phyloP scores from a whole-genome alignment of 2,329 filamentous ascomycete genomes.

The Hymenoscyphus albidus region DNA sequence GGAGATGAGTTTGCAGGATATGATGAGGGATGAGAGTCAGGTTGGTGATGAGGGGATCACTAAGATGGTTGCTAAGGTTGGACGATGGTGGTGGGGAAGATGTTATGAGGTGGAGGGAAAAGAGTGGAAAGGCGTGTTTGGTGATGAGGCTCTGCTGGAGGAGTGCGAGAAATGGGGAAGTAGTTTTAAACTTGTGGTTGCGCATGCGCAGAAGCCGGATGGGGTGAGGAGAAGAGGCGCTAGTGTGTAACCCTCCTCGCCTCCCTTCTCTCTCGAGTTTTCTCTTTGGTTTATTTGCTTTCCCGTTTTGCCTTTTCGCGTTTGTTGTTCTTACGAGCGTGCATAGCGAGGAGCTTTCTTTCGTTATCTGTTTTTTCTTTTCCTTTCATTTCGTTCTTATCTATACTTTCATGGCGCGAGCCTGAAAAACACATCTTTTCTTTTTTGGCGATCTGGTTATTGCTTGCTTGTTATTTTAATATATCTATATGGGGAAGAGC shows the following conservation, averaged over 20 bases:
- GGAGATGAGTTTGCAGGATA: conserved; percentile 60
- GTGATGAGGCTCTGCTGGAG: conserved; percentile 65
- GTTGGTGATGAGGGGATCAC: conserved; percentile 80
- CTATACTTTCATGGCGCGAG: conserved; percentile 14
- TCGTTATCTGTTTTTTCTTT: background rate
- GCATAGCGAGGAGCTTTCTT: conserved; percentile 15
- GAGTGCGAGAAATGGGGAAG: conserved; percentile 87
- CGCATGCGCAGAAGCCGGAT: conserved; percentile 54
- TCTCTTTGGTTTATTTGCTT: background rate
- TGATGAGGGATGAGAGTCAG: conserved; percentile 67
- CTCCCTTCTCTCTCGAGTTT: background rate
- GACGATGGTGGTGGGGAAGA: conserved; percentile 92
- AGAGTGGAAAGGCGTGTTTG: conserved; percentile 65
- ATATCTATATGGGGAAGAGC: background rate
- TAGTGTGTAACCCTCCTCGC: conserved; percentile 22
- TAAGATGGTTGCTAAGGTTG: conserved; percentile 86
- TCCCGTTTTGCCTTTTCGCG: background rate
- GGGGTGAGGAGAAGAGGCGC: conserved; percentile 26
- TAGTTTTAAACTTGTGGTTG: conserved; percentile 86
- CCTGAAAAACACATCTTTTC: conserved; percentile 7
- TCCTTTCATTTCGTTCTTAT: background rate
- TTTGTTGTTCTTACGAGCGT: conserved; percentile 4
- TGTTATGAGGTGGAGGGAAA: conserved; percentile 71
- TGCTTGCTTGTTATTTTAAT: conserved; percentile 5
- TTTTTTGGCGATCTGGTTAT: conserved; percentile 14